Conservation (phyloP, 2,329 filamentous ascomycete genomes). For the Salinomyces thailandicus region DNA sequence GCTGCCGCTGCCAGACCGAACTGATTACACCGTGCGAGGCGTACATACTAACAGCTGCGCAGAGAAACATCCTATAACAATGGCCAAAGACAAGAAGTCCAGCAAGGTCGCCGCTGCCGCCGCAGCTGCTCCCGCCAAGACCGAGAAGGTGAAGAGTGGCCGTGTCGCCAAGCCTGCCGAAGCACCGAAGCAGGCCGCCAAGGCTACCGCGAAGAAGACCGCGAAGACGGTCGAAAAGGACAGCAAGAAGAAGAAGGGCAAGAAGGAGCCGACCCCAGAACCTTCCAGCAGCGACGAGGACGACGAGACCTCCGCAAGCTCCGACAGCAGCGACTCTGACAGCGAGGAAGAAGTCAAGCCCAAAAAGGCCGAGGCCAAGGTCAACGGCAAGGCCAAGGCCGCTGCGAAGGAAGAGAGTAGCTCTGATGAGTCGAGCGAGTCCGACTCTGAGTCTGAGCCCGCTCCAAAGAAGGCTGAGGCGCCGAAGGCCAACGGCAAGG, state of each 20-base stretch:
- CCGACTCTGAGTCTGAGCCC: constrained; percentile 22
- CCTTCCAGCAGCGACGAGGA: constrained; percentile 28
- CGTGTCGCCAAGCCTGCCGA: constrained; percentile 58
- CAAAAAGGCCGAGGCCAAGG: constrained; percentile 15
- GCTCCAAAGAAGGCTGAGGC: constrained; percentile 22
- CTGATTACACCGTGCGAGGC: constrained; percentile 2
- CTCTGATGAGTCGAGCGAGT: constrained; percentile 7
- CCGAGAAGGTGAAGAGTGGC: constrained; percentile 53
- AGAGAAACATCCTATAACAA: constrained; percentile 17
- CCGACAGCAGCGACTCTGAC: constrained; percentile 30
- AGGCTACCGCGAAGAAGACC: constrained; percentile 43
- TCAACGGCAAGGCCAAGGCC: constrained; percentile 19
- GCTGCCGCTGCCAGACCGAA: constrained; percentile 6
- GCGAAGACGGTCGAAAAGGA: constrained; percentile 31
- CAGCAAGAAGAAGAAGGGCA: constrained; percentile 41
- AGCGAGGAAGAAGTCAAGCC: constrained; percentile 19
- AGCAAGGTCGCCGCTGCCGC: constrained; percentile 22
- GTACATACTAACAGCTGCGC: constrained; percentile 18
- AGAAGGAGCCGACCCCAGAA: constrained; percentile 39
- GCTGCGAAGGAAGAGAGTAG: constrained; percentile 10
- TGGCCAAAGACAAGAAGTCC: constrained; percentile 37
- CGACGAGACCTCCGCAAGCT: constrained; percentile 26
- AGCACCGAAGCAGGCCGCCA: constrained; percentile 47
- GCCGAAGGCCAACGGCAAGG: constrained; percentile 25
- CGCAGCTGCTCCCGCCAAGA: constrained; percentile 51